Percentiles rank a stretch among this genome's conserved stretches.
Evolutionary conservation across 148 eudicot genomes (phyloP).

Genomic region (Mesembryanthemum crystallinum): DNA sequence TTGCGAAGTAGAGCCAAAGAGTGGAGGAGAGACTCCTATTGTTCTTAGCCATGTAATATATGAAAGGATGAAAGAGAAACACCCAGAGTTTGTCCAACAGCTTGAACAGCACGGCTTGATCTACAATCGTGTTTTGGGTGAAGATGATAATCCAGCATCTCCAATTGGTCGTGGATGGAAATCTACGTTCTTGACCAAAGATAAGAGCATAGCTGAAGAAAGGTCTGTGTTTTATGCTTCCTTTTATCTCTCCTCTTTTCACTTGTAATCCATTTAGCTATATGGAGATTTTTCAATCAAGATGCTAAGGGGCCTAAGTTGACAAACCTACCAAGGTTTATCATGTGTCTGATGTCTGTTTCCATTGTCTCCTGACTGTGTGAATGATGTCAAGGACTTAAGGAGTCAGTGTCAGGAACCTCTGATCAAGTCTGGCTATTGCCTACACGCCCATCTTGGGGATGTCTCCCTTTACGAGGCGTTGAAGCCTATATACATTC

Average conservation of each 20-base stretch:
- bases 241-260: neutral
- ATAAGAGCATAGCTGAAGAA: slow-evolving; percentile 69
- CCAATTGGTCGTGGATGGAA: slow-evolving; percentile 93
- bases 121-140: slow-evolving; percentile 76
- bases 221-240: slow-evolving; percentile 43
- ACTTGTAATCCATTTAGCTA: neutral
- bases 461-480: neutral
- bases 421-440: neutral
- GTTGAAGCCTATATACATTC: neutral
- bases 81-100: slow-evolving; percentile 68
- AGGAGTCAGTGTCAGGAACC: neutral
- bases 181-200: slow-evolving; percentile 73
- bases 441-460: neutral
- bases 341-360: neutral
- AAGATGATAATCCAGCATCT: slow-evolving; percentile 75
- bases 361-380: neutral
- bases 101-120: slow-evolving; percentile 73
- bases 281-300: neutral
- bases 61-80: slow-evolving; percentile 68
- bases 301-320: neutral
- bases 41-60: slow-evolving; percentile 88
- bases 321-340: neutral
- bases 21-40: slow-evolving; percentile 92
- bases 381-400: neutral
- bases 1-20: slow-evolving; percentile 78